Evolutionary conservation across 2,329 filamentous ascomycete genomes (phyloP), one percentile per base, ranked within the genome.

Genomic region (Colletotrichum gloeosporioides): DNA sequence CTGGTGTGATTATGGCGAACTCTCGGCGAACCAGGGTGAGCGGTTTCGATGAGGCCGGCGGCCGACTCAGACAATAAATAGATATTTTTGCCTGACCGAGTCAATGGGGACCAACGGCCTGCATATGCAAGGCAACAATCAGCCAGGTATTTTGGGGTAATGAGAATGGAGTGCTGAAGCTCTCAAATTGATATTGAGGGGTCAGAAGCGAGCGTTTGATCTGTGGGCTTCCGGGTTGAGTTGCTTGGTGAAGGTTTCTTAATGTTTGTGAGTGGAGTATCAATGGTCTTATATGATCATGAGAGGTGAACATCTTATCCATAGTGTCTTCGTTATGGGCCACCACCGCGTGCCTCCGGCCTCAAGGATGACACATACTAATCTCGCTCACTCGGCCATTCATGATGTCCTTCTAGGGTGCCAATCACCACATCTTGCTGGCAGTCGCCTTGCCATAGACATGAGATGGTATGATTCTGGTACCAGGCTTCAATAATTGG

Each of bases 401-500:
- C 63, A 34, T 39, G 49, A 63, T 18, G 39, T 32, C 34, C 6
- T 61, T 44, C 57, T 59, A 9, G 39, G 53, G n/a, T 32, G 18
- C 29, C 67, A 70, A 15, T 71, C 75, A 73, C 62, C 39, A 61
- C 77, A 64, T 73, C 10, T 53, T 49, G 71, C 69, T 73, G 66
- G 61, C 70, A 65, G 32, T 63, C 63, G 61, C 65, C 69, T 76
- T 65, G 18, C 8, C n/a, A 15, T 32, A 36, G 49, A 27, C 18
- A 32, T 49, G 4, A 61, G 66, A 75, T 75, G 69, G 66, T 69
- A 76, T 71, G 66, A 68, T 67, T 63, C 25, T 10, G 31, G 57
- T 66, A 49, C 53, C 69, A 69, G 72, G 65, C 69, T 75, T 76
- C 69, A 78, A 78, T 80, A 77, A 78, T 78, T 79, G 77, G 63